Evolutionary conservation across 2,329 filamentous ascomycete genomes (phyloP), one percentile per base, ranked within the genome.

Genomic region (Sporothrix schenckii): DNA sequence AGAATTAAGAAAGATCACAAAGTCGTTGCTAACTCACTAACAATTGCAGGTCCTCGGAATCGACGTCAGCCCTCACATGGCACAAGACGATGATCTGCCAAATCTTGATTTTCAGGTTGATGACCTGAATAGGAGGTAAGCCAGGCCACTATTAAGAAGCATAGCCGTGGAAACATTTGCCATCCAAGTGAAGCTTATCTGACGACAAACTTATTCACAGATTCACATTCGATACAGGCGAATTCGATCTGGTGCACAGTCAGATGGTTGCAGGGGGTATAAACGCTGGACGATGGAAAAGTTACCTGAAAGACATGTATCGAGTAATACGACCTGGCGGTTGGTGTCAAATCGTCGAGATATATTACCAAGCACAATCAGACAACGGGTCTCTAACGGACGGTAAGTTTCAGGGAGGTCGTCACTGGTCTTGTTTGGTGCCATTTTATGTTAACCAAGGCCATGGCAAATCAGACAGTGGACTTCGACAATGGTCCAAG

Each of bases 321-420:
- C 85, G 87, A 27, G 85, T 93, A 11, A 81, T 94, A 73, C 90
- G 88, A 66, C 90, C 89, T 6, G 91, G 89, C 2, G 93, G 94
- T 1, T 97, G 93, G 92, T 86, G 91, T 71, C 93, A 97, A 77
- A 89, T 97, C 85, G 87, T 92, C n/a, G 94, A 97, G 77, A 87
- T 94, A 75, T 93, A 96, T 76, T 90, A 90, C 78, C 92, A 93
- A 74, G 89, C 92, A 34, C 94, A 97, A 78, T 97, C 92, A 0
- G 89, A 94, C 75, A 96, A 92, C 75, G 93, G 93, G 5, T 88
- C 87, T n/a, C 81, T 95, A 75, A 89, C 87, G 13, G 85, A 89
- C 66, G 83, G 88, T 85, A 76, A 78, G 84, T 75, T 21, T 9
- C 47, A n/a, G 14, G 54, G 2, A 9, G 49, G 5, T 21, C 6